Evolutionary conservation across 2,329 filamentous ascomycete genomes (phyloP), one percentile per base, ranked within the genome.

Genomic region (Fusarium sp.): DNA sequence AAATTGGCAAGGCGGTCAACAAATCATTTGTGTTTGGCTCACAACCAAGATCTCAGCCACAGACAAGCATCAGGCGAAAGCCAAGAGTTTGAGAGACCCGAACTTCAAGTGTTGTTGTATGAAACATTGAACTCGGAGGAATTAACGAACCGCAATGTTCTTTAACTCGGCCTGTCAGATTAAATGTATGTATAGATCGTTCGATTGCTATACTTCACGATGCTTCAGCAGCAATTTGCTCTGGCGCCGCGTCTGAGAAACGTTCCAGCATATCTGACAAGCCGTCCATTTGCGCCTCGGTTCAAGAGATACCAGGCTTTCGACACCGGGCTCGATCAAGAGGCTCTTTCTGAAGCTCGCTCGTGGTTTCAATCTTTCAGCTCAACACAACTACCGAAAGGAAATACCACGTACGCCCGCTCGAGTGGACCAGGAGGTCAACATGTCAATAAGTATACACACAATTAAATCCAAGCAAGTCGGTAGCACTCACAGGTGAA

Each of bases 351-450:
- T 10, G 86, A 88, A 66, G 88, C 88, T 5, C 84, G 88, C 30
- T 81, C 79, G 68, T 90, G 89, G 89, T 83, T 83, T 53, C 74
- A 82, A 51, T 81, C 82, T 0, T 88, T 89, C 67, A 79, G 81
- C 14, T 70, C 81, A 36, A 79, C 77, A 42, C 81, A 76, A 28
- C 76, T 91, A 5, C 89, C 89, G 20, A 83, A 80, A 60, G 89
- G 88, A 14, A 85, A 79, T 48, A 90, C 87, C 10, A 85, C 81
- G 16, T 90, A 85, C 77, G 85, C 89, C 6, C 84, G 89, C n/a
- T 90, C 89, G 6, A 90, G 88, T 72, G 89, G 89, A 1, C 88
- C 89, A 6, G 89, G 89, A 18, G 89, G 89, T 5, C 89, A 91
- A 73, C 88, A 91, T 75, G 88, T 90, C 36, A 91, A 91, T 77